Evolutionary conservation across 129 eudicot species (phyloP), one percentile per base, ranked within the genome.

Genomic region (Heracleum sosnowskyi): DNA sequence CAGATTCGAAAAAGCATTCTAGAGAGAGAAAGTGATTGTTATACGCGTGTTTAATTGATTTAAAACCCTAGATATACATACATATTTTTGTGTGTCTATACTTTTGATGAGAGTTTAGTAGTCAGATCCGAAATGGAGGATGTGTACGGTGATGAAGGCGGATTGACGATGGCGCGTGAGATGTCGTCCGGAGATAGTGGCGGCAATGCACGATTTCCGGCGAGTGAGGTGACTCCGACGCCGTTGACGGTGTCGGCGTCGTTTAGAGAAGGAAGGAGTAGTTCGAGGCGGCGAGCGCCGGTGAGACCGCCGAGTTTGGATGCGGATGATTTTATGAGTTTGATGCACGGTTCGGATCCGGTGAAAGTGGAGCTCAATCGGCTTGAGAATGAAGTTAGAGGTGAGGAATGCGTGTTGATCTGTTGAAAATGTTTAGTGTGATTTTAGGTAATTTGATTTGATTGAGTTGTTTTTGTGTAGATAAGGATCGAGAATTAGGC

Each of bases 321-420:
- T 57, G 87, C 96, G 8, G 98, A 94, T 40, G 98, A 94, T 78
- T 83, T 94, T 78, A 75, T 94, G 3, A 91, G 87, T 76, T 62
- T 90, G 77, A 90, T 95, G 66, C 98, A 95, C 79, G 98, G 98
- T 2, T 95, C 98, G 91, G 98, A 95, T 95, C 98, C 98, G 91
- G 98, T 95, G 81, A 91, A 87, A 86, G 41, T 95, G 64, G 98
- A 95, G 90, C 97, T 95, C 29, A 95, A 91, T 85, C 92, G 98
- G 16, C 84, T 95, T 66, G 98, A 95, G 80, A 95, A 95, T 85
- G 98, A 91, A 90, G 97, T 95, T 83, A 84, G 96, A 88, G 98
- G 98, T 95, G 55, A 78, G 85, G 78, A 73, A 69, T 84, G 81
- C 45, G 47, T 70, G 71, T 76, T 90, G 90, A 85, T 86, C 86